Percentiles rank a stretch among this genome's conserved stretches.
These are phyloP conservation scores for Microdochium trichocladiopsis DNA, from an alignment of 2,329 filamentous ascomycete genomes.

Conservation along the genomic window DNA sequence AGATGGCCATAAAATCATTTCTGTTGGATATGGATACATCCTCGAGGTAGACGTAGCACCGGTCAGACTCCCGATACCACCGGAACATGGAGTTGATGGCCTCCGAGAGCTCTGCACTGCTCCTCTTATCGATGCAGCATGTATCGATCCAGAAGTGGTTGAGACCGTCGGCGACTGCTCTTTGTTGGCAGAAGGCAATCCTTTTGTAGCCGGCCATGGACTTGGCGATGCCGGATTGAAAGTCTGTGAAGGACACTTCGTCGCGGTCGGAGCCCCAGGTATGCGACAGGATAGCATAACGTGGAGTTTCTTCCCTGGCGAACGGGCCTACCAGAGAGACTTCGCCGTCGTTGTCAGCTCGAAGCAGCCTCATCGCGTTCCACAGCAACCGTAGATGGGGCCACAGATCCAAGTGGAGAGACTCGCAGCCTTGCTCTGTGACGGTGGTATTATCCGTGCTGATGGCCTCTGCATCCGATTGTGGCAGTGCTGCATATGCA, in stretches of 20 bases:
- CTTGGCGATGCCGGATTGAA: background rate
- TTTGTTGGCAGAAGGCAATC: background rate
- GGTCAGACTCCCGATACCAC: background rate
- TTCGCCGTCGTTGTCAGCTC: background rate
- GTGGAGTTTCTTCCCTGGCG: background rate
- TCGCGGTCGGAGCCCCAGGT: constrained; percentile 1
- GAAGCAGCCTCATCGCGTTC: background rate
- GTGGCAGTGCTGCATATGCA: no score
- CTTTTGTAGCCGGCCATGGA: background rate
- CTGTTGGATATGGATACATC: background rate
- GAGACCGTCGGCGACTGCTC: background rate
- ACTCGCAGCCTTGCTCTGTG: no score
- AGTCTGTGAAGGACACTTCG: background rate
- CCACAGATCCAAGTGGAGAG: no score
- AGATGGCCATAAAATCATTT: background rate
- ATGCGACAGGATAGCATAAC: background rate
- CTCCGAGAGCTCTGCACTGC: background rate
- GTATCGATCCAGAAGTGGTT: background rate
- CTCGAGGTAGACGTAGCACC: background rate
- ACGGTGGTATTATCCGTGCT: no score
- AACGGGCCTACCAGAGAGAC: background rate
- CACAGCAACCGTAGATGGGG: no score
- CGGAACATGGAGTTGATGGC: constrained; percentile 1
- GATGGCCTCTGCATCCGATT: no score
- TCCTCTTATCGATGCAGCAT: background rate